Evolutionary conservation across 345 rosid species (phyloP).

Genomic region (Jatropha curcas): DNA sequence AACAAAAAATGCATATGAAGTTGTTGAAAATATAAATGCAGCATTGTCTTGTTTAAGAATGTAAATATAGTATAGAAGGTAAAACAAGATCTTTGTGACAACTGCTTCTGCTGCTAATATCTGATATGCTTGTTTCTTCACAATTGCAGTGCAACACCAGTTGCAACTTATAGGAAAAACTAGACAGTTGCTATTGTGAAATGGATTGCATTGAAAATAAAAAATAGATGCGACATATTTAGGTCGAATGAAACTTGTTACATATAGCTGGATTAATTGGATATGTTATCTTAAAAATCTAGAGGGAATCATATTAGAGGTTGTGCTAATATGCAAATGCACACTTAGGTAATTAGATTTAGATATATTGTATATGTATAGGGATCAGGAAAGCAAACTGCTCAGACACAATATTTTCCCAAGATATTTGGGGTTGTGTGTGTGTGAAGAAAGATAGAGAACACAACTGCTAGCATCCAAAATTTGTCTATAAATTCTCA

Average conservation of each 20-base stretch:
- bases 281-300: background rate
- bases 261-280: background rate
- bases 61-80: background rate
- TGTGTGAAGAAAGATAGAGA: background rate
- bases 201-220: background rate
- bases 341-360: background rate
- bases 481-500: background rate
- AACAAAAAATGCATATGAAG: background rate
- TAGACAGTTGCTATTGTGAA: background rate
- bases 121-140: background rate
- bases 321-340: background rate
- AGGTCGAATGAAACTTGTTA: background rate
- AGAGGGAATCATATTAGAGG: background rate
- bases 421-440: background rate
- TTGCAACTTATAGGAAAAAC: background rate
- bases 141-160: background rate
- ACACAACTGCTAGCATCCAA: background rate
- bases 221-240: background rate
- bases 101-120: background rate
- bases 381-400: too few relatives aligned
- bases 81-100: background rate
- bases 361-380: background rate
- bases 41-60: background rate
- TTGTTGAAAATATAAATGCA: too few relatives aligned
- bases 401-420: background rate